A percentile compares a stretch with the other conserved stretches of the same genome.
Conservation (phyloP, 441 rosid species). For the Theobroma grandiflorum region DNA sequence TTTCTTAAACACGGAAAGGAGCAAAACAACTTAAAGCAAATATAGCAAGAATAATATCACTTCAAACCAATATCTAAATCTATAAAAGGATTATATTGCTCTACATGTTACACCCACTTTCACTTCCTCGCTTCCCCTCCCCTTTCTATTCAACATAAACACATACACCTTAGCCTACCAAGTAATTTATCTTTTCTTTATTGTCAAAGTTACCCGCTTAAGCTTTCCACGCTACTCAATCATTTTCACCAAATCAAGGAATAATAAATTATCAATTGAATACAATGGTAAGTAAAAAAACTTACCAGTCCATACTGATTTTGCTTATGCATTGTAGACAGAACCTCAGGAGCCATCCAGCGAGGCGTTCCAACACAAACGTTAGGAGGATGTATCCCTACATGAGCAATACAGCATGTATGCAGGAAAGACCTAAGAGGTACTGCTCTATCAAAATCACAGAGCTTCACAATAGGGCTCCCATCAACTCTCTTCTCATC, state of each 20-base stretch:
- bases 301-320: slow-evolving; percentile 77
- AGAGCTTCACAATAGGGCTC: slow-evolving; percentile 81
- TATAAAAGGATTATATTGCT: background rate
- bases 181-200: background rate
- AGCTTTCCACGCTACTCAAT: background rate
- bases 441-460: slow-evolving; percentile 97
- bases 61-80: background rate
- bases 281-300: background rate
- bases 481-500: slow-evolving; percentile 62
- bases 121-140: background rate
- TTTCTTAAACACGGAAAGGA: background rate
- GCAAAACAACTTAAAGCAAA: background rate
- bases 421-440: slow-evolving; percentile 87
- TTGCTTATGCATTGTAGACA: slow-evolving; percentile 72
- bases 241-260: background rate
- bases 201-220: background rate
- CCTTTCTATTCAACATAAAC: background rate
- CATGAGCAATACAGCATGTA: slow-evolving; percentile 82
- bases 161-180: background rate
- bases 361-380: slow-evolving; percentile 97
- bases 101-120: background rate
- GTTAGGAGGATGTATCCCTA: slow-evolving; percentile 79
- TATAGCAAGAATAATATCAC: slow-evolving; percentile 3
- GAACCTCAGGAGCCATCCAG: slow-evolving; percentile 99
- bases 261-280: background rate